Conservation (phyloP, 2,329 filamentous ascomycete species). For the Verticillium dahliae region DNA sequence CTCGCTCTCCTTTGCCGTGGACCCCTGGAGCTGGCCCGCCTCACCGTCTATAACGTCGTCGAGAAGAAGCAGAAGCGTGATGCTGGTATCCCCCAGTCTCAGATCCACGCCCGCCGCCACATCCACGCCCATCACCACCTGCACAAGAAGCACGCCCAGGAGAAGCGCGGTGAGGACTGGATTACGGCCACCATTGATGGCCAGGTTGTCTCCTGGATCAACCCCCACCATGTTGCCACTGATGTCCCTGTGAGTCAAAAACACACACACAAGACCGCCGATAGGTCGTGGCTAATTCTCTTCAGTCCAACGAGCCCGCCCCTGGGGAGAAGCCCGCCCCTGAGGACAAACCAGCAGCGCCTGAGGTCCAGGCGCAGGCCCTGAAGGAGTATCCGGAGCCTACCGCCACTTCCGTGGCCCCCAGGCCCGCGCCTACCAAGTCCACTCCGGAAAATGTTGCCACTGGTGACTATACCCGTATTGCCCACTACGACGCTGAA, state of each 20-base stretch:
- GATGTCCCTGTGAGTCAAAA: neutral
- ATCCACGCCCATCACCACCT: constrained; percentile 42
- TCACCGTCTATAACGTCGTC: constrained; percentile 62
- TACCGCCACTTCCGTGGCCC: constrained; percentile 3
- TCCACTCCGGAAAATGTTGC: constrained; percentile 1
- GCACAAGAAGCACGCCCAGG: constrained; percentile 35
- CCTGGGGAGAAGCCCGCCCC: constrained; percentile 4
- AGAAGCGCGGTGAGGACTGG: constrained; percentile 29
- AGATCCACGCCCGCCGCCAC: constrained; percentile 27
- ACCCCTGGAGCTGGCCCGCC: constrained; percentile 57
- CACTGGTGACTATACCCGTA: constrained; percentile 30
- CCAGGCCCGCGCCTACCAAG: constrained; percentile 4
- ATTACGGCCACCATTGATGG: constrained; percentile 43
- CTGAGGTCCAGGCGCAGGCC: constrained; percentile 9
- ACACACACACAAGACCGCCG: neutral
- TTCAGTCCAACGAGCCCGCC: constrained; percentile 3
- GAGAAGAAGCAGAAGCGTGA: constrained; percentile 19
- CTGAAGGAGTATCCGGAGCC: constrained; percentile 6
- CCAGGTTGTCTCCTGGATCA: constrained; percentile 49
- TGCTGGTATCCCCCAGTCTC: constrained; percentile 11
- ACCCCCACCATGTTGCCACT: constrained; percentile 41
- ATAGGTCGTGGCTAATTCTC: neutral
- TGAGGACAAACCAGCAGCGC: neutral
- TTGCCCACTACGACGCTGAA: constrained; percentile 38
- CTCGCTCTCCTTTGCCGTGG: constrained; percentile 69